Conservation (phyloP, 2,329 filamentous ascomycete species). For the Sarocladium kiliense region DNA sequence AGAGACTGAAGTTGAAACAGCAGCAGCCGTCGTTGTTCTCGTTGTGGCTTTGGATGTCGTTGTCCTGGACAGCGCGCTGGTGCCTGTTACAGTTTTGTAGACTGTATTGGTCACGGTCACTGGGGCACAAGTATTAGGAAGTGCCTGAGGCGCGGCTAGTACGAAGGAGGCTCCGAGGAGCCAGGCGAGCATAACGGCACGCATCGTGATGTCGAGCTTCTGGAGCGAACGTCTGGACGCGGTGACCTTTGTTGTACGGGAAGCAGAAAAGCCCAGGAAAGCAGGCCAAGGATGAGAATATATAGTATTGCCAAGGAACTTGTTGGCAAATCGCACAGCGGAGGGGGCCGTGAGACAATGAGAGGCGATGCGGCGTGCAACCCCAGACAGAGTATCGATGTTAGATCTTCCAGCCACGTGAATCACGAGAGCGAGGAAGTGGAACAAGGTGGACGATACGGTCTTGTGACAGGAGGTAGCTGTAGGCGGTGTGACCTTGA, state of each 20-base stretch:
- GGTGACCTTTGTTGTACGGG: neutral
- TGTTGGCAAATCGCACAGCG: neutral
- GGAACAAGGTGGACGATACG: neutral
- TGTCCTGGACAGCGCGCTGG: neutral
- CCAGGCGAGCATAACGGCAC: neutral
- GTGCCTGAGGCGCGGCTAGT: neutral
- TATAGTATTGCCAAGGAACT: neutral
- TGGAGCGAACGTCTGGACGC: neutral
- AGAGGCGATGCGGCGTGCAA: slow-evolving; percentile 4
- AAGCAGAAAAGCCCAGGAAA: neutral
- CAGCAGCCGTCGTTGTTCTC: neutral
- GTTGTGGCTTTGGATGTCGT: neutral
- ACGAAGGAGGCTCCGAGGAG: neutral
- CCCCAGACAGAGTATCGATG: neutral
- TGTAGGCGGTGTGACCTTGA: neutral
- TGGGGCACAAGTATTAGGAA: neutral
- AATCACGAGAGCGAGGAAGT: neutral
- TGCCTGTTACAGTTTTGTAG: neutral
- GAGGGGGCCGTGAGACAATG: neutral
- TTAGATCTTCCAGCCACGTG: slow-evolving; percentile 3
- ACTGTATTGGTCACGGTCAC: neutral
- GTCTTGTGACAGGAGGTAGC: neutral
- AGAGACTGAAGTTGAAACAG: neutral
- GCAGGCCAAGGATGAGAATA: neutral
- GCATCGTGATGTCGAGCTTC: neutral